Base-by-base conservation (phyloP, 2,329 filamentous ascomycete species). In the Aspergillus ochraceoroseus region DNA sequence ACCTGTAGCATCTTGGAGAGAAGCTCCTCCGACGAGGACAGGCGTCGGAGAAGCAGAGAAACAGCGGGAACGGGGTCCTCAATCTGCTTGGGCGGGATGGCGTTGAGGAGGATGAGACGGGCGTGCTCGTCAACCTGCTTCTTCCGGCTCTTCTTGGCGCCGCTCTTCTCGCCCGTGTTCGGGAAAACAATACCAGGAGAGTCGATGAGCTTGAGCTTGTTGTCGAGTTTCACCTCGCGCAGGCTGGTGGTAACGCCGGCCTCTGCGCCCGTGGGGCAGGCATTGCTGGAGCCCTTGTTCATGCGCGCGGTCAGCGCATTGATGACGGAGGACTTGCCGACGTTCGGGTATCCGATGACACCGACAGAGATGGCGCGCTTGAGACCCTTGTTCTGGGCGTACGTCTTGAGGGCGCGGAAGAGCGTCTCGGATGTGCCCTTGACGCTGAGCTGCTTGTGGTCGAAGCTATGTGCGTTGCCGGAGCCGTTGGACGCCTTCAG, bases 161-260 rank as follows among this genome's bases (percentile, higher is more conserved):
- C 68, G 38, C 73, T 52, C 47, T 63, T 63, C 31, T 58, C 59
- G 43, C 53, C 46, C 5, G 68, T 59, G 17, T 82, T 85, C 6
- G 89, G 88, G 74, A 95, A 95, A 44, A 95, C 87, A 53, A 95
- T 94, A 57, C 89, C 89, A 25, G 89, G 89, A 0, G 89, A 95
- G 70, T 95, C 89, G 57, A 95, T 83, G 30, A 95, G 77, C 53
- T 88, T 95, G 38, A 95, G 77, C 68, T 92, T 94, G 74, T 82
- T 92, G 70, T 95, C 89, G 40, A 95, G 82, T 73, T 95, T 95
- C 64, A 95, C 87, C 58, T 87, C 77, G 44, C 89, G 83, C 56
- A 95, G 78, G 59, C 79, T 84, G 29, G 88, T 95, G 4, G 89
- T 95, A 26, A 95, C 87, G 39, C 89, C 89, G 14, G 89, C 89